Evolutionary conservation across 2,329 filamentous ascomycete species (phyloP), one percentile per base, ranked within the genome.

Genomic region (Stromatinia cepivora): DNA sequence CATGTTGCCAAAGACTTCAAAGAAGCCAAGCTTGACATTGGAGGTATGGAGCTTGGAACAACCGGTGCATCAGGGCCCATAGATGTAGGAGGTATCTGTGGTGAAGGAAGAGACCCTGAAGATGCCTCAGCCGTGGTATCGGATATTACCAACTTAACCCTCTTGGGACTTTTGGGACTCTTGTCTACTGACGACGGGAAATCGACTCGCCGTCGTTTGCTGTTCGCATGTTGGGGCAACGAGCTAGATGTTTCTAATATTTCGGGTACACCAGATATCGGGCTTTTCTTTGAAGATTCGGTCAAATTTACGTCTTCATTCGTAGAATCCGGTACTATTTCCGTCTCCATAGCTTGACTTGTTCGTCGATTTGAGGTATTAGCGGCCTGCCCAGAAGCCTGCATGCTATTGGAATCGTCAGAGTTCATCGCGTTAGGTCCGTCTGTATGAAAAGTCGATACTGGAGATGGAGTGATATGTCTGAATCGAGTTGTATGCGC

Each of bases 1-100:
- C 86, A 78, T 36, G 53, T 50, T 15, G 39, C n/a, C 3, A 54
- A 25, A 28, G 63, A 50, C 5, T 31, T 56, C 1, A n/a, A 10
- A 50, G 54, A 61, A 31, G 42, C 25, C 31, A 42, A 39, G 28
- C 53, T 39, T 50, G 65, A 61, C 25, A 39, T 28, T 31, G 54
- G 54, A 31, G 45, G 28, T 9, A 50, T 13, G 10, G 31, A 42
- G n/a, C 15, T 50, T 42, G 28, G 20, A 28, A 36, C 13, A 39
- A 28, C 10, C 8, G 45, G 28, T 13, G n/a, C 39, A 20, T 56
- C 36, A 6, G 8, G 48, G 5, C 17, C 25, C n/a, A 13, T 45
- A 45, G 42, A 58, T n/a, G 22, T 20, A 39, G 63, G n/a, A 22
- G 15, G 22, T 31, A 9, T 46, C 13, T 39, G 64, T 13, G 22